Evolutionary conservation across 768 basidiomycete species (phyloP), one percentile per base, ranked within the genome.

Genomic region (Boletus eberwhitei): DNA sequence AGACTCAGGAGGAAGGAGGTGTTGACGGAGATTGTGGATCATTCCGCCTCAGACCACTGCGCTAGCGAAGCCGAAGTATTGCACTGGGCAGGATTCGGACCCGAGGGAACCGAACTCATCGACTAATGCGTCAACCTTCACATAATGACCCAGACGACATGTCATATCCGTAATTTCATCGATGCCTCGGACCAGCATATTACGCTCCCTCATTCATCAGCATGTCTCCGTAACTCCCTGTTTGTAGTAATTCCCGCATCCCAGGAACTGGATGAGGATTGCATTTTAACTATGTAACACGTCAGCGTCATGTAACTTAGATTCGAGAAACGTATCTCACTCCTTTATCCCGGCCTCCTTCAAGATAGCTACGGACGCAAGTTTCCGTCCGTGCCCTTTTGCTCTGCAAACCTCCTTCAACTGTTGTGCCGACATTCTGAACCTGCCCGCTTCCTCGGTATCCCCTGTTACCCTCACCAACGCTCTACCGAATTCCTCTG

Each of bases 41-140:
- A 43, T 29, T 37, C 26, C 8, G 14, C n/a, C 26, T 14, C 11
- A 13, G 5, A 39, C 37, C 32, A 48, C n/a, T 12, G 45, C 6
- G 38, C 31, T 26, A 11, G n/a, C 34, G 16, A 37, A 7, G 48
- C 36, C 34, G 16, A 37, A 7, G 51, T 36, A 29, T 17, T 36
- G n/a, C 36, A 40, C 41, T 54, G 38, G 13, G 31, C 39, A 39
- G 55, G 56, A 37, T 47, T 69, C 6, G 67, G 68, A 5, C 64
- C 59, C 1, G 54, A 60, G 14, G 68, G 59, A 32, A 69, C 67
- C 13, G 61, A 64, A 9, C 63, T 69, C 29, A 51, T 69, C 39
- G 42, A 58, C 21, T 61, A 53, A 26, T 21, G 5, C 14, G 5
- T 22, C 41, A 31, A 16, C 26, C 2, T n/a, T 29, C 4, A 31